Conservation (phyloP, 2,329 filamentous ascomycete genomes). For the Coniochaeta sp. region DNA sequence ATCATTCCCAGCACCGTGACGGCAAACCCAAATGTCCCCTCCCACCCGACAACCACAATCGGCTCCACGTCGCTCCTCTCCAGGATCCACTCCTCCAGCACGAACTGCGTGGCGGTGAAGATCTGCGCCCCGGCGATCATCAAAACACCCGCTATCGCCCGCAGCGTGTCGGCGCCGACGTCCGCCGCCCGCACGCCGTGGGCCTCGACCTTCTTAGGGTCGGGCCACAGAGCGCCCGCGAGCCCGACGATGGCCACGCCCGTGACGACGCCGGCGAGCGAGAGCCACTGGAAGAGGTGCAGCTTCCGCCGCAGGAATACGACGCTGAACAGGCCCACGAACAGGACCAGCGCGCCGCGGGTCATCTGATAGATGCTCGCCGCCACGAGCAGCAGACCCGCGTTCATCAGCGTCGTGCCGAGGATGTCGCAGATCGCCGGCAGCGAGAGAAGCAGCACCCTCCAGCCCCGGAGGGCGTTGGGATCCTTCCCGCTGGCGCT, state of each 20-base stretch:
- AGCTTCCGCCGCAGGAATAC: slow-evolving; percentile 77
- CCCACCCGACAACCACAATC: slow-evolving; percentile 90
- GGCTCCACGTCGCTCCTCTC: slow-evolving; percentile 61
- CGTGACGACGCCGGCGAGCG: slow-evolving; percentile 75
- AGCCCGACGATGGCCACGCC: slow-evolving; percentile 88
- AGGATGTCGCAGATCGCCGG: slow-evolving; percentile 91
- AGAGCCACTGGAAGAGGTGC: slow-evolving; percentile 85
- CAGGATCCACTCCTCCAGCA: slow-evolving; percentile 89
- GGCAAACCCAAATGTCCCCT: slow-evolving; percentile 82
- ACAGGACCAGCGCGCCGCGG: slow-evolving; percentile 84
- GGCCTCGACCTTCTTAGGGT: slow-evolving; percentile 42
- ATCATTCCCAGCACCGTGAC: slow-evolving; percentile 76
- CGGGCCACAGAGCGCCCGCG: slow-evolving; percentile 73
- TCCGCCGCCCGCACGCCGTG: slow-evolving; percentile 24
- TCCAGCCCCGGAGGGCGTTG: slow-evolving; percentile 58
- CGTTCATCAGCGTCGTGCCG: slow-evolving; percentile 96
- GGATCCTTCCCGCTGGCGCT: slow-evolving; percentile 32
- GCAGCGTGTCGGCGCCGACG: slow-evolving; percentile 41
- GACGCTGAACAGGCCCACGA: slow-evolving; percentile 93
- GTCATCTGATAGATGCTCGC: slow-evolving; percentile 99
- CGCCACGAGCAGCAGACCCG: slow-evolving; percentile 85
- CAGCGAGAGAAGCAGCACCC: slow-evolving; percentile 67
- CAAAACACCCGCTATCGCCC: slow-evolving; percentile 74
- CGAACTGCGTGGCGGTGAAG: slow-evolving; percentile 95
- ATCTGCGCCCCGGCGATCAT: slow-evolving; percentile 92